Evolutionary conservation across 306 rosid genomes (phyloP).

Genomic region (apple (Malus domestica)): ASM211411v1 NC_041796.1:13459501-13460000

Average conservation of each 20-base stretch:
- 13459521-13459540: conserved; percentile 13
- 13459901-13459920: conserved; percentile 18
- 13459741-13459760: background rate
- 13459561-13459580: conserved; percentile 14
- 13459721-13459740: background rate
- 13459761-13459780: background rate
- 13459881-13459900: conserved; percentile 21
- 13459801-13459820: conserved; percentile 10
- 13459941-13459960: background rate
- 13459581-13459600: conserved; percentile 18
- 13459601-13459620: conserved; percentile 1
- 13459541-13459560: conserved; percentile 18
- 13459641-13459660: conserved; percentile 19
- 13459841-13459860: conserved; percentile 44
- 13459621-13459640: conserved; percentile 5
- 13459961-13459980: background rate
- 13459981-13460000: background rate
- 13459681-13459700: conserved; percentile 28
- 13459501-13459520: conserved; percentile 26
- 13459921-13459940: background rate
- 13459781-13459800: conserved; percentile 1
- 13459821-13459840: conserved; percentile 21
- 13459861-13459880: conserved; percentile 5
- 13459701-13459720: background rate
- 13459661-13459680: conserved; percentile 25